Evolutionary conservation across 176 grass and related monocot genomes (phyloP), one percentile per base, ranked within the genome.

Genomic region (Echinochloa phyllopogon): DNA sequence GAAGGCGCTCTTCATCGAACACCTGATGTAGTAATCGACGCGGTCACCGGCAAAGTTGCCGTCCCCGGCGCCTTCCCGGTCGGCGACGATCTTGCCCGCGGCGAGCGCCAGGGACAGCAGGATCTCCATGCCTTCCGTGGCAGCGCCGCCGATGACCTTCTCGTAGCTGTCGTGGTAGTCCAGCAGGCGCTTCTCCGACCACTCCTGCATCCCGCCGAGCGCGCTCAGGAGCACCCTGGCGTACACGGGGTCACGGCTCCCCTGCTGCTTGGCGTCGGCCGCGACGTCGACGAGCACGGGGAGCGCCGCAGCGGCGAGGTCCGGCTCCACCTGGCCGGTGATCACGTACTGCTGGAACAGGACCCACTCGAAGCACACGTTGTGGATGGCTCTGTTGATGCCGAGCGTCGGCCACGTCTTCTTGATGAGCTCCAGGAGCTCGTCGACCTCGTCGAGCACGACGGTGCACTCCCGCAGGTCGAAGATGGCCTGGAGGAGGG

Each of bases 341-440:
- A 90, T 8, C 29, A 94, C 88, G 76, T 99, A 94, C 50, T 96
- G 96, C 55, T 96, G 89, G 89, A 99, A 99, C 5, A 99, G 76
- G 14, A 82, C 71, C 89, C 93, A 99, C 1, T 91, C 77, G 72
- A 99, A 82, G 81, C 93, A 99, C 50, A 89, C 89, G 59, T 82
- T 94, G 87, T 96, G 93, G 53, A 96, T 25, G 43, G 76, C 40
- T 86, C 86, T 78, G 74, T 70, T 92, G 43, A 99, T 76, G 23
- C 96, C 89, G 0, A 99, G 83, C 47, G 77, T 94, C 6, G 81
- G 66, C 93, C 93, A 99, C 27, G 93, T 96, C 93, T 91, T 95
- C 91, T 84, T 96, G 85, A 99, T 92, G 51, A 99, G 84, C 87
- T 99, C 96, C 8, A 96, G 74, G 20, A 99, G 76, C 93, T 96